Evolutionary conservation across 2,329 filamentous ascomycete genomes (phyloP).

Genomic region (Cylindrodendrum hubeiense): DNA sequence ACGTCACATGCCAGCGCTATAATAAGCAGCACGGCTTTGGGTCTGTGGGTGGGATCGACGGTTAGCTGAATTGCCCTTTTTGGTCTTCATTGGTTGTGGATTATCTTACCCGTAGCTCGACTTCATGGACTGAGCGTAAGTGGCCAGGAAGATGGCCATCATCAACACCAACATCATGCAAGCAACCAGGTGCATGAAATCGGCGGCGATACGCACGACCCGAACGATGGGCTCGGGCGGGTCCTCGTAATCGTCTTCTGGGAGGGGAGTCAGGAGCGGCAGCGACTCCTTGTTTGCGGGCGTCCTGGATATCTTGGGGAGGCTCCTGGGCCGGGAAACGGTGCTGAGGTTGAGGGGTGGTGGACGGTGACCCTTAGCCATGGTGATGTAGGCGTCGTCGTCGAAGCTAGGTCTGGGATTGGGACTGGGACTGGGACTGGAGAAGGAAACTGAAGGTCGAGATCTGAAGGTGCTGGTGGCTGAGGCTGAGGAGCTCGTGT

Average conservation of each 20-base stretch:
- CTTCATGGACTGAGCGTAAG: constrained; percentile 37
- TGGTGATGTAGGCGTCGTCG: constrained; percentile 25
- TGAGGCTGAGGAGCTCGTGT: constrained; percentile 10
- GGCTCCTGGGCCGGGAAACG: constrained; percentile 38
- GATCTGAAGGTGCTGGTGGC: constrained; percentile 7
- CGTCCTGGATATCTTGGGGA: constrained; percentile 40
- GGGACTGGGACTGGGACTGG: constrained; percentile 11
- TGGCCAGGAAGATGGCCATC: constrained; percentile 48
- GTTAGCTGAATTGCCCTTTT: not conserved
- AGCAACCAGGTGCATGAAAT: constrained; percentile 47
- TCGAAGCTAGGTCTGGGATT: no score
- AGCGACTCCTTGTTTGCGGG: constrained; percentile 38
- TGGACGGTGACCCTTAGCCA: constrained; percentile 48
- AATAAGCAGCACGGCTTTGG: constrained; percentile 47
- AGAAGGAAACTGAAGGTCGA: constrained; percentile 24
- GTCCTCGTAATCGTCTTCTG: constrained; percentile 39
- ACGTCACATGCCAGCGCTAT: constrained; percentile 49
- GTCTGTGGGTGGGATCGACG: constrained; percentile 13
- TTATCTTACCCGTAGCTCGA: constrained; percentile 38
- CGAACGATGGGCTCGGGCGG: constrained; percentile 38
- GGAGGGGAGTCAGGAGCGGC: constrained; percentile 40
- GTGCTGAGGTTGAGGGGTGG: constrained; percentile 50
- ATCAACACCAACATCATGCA: constrained; percentile 48
- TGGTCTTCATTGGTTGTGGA: constrained; percentile 4
- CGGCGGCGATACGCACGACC: constrained; percentile 46